A percentile compares a stretch with the other conserved stretches of the same genome.
Evolutionary conservation across 2,329 filamentous ascomycete species (phyloP).

Genomic region (Seiridium cupressi): DNA sequence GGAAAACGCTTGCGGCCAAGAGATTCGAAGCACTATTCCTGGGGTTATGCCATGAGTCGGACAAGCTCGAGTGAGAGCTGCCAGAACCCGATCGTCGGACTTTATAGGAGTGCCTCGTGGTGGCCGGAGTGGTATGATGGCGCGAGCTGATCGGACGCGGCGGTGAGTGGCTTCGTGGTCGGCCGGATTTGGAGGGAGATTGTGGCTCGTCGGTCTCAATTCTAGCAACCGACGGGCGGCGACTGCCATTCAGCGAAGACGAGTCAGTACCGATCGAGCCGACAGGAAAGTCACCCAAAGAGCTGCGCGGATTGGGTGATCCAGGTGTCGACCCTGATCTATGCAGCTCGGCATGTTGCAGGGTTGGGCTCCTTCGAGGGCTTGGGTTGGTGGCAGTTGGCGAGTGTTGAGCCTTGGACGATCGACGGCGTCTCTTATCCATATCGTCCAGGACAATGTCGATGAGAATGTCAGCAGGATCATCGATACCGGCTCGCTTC

Average conservation of each 20-base stretch:
- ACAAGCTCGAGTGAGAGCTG: conserved; percentile 82
- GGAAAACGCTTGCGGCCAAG: conserved; percentile 67
- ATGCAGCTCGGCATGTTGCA: conserved; percentile 64
- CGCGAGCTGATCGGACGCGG: conserved; percentile 73
- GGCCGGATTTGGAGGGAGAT: conserved; percentile 41
- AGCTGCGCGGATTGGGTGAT: conserved; percentile 51
- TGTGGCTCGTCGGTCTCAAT: conserved; percentile 47
- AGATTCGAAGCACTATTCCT: conserved; percentile 78
- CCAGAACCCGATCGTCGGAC: conserved; percentile 85
- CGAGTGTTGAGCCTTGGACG: conserved; percentile 80
- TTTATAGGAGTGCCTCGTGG: conserved; percentile 68
- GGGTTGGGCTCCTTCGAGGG: conserved; percentile 60
- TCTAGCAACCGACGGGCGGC: conserved; percentile 43
- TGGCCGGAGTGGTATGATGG: conserved; percentile 56
- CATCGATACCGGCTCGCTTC: conserved; percentile 83
- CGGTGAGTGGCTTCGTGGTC: conserved; percentile 78
- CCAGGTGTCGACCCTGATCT: conserved; percentile 69
- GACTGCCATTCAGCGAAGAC: conserved; percentile 30
- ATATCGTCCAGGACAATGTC: conserved; percentile 96
- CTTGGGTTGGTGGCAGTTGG: conserved; percentile 68
- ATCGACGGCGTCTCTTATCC: conserved; percentile 84
- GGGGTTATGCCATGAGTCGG: conserved; percentile 62
- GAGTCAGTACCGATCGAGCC: conserved; percentile 57
- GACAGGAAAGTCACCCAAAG: conserved; percentile 49
- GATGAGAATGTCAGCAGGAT: conserved; percentile 85